Evolutionary conservation across 2,329 filamentous ascomycete species (phyloP).

Genomic region (Exophiala alcalophila): DNA sequence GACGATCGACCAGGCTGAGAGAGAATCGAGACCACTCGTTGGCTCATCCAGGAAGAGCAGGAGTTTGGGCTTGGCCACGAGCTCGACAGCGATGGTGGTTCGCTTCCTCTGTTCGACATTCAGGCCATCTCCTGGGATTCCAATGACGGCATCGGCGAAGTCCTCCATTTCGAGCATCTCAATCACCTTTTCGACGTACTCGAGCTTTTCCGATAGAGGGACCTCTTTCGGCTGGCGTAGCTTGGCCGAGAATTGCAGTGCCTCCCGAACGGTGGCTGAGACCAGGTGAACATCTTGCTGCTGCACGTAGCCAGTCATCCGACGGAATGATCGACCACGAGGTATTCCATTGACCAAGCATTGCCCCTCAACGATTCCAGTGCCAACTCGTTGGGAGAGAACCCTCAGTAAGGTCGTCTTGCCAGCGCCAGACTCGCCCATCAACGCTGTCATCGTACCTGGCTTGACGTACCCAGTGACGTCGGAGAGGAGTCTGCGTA

Average conservation of each 20-base stretch:
- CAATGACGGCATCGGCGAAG: slow-evolving; percentile 85
- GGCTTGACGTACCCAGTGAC: slow-evolving; percentile 93
- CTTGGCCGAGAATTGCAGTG: slow-evolving; percentile 77
- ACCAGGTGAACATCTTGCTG: slow-evolving; percentile 85
- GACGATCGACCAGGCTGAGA: slow-evolving; percentile 62
- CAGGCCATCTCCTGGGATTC: slow-evolving; percentile 72
- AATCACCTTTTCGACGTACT: slow-evolving; percentile 89
- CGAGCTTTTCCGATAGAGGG: slow-evolving; percentile 70
- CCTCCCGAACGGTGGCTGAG: slow-evolving; percentile 82
- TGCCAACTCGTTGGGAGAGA: slow-evolving; percentile 76
- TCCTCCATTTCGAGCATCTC: slow-evolving; percentile 83
- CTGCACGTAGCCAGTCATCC: slow-evolving; percentile 86
- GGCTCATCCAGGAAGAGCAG: slow-evolving; percentile 66
- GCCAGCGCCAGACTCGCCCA: slow-evolving; percentile 84
- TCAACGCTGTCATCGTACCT: slow-evolving; percentile 83
- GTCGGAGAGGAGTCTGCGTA: slow-evolving; percentile 71
- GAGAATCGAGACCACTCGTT: slow-evolving; percentile 59
- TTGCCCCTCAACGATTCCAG: slow-evolving; percentile 81
- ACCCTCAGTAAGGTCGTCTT: slow-evolving; percentile 87
- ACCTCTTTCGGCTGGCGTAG: slow-evolving; percentile 76
- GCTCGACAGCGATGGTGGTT: slow-evolving; percentile 87
- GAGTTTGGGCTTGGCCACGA: slow-evolving; percentile 64
- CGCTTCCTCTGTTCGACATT: slow-evolving; percentile 65
- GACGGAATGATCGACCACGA: slow-evolving; percentile 77
- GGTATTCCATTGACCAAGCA: slow-evolving; percentile 74